These are phyloP conservation scores for Picea mariana DNA, from an alignment of 83 land plant genomes.

Conservation along the genomic window DNA sequence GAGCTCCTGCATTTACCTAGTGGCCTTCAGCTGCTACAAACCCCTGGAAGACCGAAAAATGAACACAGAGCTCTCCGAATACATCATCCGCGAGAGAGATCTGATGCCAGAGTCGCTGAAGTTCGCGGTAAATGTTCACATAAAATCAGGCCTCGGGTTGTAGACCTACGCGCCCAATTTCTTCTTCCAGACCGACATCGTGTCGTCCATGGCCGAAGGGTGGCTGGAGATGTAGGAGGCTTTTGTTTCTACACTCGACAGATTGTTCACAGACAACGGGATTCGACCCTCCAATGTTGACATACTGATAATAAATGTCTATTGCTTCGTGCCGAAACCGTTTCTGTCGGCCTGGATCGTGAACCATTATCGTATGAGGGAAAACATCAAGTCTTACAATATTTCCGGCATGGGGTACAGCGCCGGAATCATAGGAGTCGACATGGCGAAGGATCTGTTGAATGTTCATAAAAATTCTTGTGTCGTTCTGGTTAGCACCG, in stretches of 20 bases:
- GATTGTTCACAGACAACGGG: constrained; percentile 28
- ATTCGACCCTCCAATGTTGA: constrained; percentile 36
- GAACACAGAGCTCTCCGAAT: constrained; percentile 27
- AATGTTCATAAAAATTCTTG: constrained; percentile 9
- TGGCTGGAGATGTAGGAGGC: constrained; percentile 42
- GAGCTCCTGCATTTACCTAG: constrained; percentile 22
- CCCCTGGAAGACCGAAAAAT: constrained; percentile 40
- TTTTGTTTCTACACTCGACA: constrained; percentile 29
- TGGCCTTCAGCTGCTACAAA: constrained; percentile 55
- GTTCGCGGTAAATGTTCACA: constrained; percentile 39
- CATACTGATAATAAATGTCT: constrained; percentile 48
- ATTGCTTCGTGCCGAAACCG: constrained; percentile 37
- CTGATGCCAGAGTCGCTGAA: constrained; percentile 21
- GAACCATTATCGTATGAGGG: constrained; percentile 42
- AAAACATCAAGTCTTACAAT: constrained; percentile 29
- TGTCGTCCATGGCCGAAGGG: constrained; percentile 25
- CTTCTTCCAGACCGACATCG: constrained; percentile 25
- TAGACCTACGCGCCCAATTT: constrained; percentile 48
- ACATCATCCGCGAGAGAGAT: constrained; percentile 23
- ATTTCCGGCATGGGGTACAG: constrained; percentile 50
- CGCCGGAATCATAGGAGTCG: constrained; percentile 38
- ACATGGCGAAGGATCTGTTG: constrained; percentile 28
- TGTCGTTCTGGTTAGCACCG: constrained; percentile 31
- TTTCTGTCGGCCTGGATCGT: constrained; percentile 45
- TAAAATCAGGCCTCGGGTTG: constrained; percentile 53